Percentiles rank a stretch among this genome's conserved stretches.
These are phyloP conservation scores for Lodderomyces jiufengensis DNA, from an alignment of 1,139 yeast species.

Conservation along the genomic window DNA sequence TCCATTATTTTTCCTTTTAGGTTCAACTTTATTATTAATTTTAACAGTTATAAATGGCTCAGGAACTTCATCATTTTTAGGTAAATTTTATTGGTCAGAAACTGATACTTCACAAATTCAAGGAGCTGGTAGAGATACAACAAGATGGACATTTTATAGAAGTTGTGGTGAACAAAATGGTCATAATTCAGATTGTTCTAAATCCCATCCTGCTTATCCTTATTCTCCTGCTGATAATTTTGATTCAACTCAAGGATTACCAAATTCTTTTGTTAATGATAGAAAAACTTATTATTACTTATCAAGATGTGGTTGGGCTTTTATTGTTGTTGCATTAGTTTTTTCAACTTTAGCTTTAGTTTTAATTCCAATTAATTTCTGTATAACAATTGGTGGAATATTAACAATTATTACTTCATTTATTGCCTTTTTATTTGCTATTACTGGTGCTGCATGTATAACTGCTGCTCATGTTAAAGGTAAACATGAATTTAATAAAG, in stretches of 20 bases:
- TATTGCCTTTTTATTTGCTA: conserved; percentile 49
- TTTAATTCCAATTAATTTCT: conserved; percentile 14
- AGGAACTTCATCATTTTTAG: conserved; percentile 41
- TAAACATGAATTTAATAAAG: conserved; percentile 48
- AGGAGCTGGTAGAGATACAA: conserved; percentile 20
- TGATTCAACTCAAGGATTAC: conserved; percentile 39
- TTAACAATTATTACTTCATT: conserved; percentile 28
- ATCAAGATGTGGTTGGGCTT: conserved; percentile 67
- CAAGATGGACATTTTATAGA: conserved; percentile 70
- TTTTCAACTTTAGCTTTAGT: conserved; percentile 52
- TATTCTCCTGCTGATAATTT: conserved; percentile 64
- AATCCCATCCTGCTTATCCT: conserved; percentile 55
- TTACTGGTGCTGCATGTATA: conserved; percentile 55
- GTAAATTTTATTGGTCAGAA: conserved; percentile 65
- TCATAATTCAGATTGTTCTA: conserved; percentile 43
- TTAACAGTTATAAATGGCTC: conserved; percentile 66
- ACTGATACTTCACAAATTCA: conserved; percentile 60
- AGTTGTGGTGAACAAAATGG: conserved; percentile 48
- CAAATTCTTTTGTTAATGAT: conserved; percentile 41
- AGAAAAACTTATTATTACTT: conserved; percentile 56
- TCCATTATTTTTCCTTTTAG: conserved; percentile 31
- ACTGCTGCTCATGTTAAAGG: conserved; percentile 70
- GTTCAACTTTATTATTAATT: conserved; percentile 52
- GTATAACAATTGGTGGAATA: conserved; percentile 17
- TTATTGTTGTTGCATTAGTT: conserved; percentile 55